phyloP scores from a whole-genome alignment of 345 rosid genomes.

The Eucalyptus paniculata region DNA sequence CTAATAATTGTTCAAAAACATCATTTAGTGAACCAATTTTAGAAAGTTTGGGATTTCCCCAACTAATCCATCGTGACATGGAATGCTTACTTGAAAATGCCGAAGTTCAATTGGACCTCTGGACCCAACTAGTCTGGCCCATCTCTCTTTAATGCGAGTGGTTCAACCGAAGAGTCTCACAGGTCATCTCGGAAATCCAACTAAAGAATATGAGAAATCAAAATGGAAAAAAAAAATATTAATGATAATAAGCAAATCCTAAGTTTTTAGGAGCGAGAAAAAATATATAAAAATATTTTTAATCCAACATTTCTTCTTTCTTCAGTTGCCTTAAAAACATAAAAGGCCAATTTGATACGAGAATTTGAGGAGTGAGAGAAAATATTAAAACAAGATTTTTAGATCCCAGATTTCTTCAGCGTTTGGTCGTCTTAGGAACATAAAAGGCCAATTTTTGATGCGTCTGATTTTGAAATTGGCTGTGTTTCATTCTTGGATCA shows the following conservation, averaged over 20 bases:
- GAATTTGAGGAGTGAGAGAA: not conserved
- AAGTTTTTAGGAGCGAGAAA: not conserved
- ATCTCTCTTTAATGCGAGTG: not conserved
- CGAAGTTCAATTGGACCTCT: not conserved
- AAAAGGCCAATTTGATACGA: not conserved
- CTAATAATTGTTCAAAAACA: not conserved
- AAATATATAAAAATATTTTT: not conserved
- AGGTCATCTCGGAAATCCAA: not conserved
- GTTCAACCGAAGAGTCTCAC: fast-evolving
- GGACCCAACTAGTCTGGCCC: not conserved
- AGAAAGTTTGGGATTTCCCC: not conserved
- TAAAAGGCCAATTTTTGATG: not conserved
- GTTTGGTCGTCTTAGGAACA: not conserved
- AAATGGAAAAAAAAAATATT: not conserved
- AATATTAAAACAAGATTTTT: not conserved
- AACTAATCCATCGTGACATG: not conserved
- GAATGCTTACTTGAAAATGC: not conserved
- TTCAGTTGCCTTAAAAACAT: not conserved
- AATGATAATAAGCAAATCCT: not conserved
- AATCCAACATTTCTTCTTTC: not conserved
- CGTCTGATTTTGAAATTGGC: not conserved
- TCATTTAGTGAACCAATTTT: not conserved
- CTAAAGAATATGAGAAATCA: not conserved
- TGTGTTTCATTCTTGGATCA: not conserved
- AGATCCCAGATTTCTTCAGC: not conserved